phyloP scores from a whole-genome alignment of 108 stramenopile species.

The Stephanodiscus triporus region DNA sequence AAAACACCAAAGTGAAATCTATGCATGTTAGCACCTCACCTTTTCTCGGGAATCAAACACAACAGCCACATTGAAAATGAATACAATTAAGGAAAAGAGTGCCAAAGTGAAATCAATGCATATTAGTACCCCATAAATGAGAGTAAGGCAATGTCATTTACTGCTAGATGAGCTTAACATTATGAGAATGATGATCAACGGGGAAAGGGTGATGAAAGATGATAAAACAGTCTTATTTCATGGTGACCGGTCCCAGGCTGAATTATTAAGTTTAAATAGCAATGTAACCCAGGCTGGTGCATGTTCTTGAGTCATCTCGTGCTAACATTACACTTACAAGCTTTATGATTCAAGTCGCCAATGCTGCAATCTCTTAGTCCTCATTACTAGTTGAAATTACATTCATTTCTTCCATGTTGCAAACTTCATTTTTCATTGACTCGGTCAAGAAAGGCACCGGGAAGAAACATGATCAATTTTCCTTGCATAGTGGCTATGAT shows the following conservation, averaged over 20 bases:
- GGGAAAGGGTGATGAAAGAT: too few species aligned
- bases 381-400: not conserved
- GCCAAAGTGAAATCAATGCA: not conserved
- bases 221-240: not conserved
- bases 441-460: too few species aligned
- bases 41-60: not conserved
- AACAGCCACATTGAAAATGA: not conserved
- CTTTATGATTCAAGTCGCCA: not conserved
- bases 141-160: too few species aligned
- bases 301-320: not conserved
- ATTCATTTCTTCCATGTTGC: not conserved
- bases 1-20: not conserved
- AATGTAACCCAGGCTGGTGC: not conserved
- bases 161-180: too few species aligned
- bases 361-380: too few species aligned
- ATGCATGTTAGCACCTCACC: constrained; percentile 28
- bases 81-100: not conserved
- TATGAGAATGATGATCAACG: too few species aligned
- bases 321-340: not conserved
- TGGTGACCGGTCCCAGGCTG: constrained; percentile 43
- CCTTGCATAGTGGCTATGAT: too few species aligned
- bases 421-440: not conserved
- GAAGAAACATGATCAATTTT: not conserved
- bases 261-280: constrained; percentile 59
- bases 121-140: constrained; percentile 32